Evolutionary conservation across 2,329 filamentous ascomycete genomes (phyloP).

Genomic region (Didymellaceae sp.): DNA sequence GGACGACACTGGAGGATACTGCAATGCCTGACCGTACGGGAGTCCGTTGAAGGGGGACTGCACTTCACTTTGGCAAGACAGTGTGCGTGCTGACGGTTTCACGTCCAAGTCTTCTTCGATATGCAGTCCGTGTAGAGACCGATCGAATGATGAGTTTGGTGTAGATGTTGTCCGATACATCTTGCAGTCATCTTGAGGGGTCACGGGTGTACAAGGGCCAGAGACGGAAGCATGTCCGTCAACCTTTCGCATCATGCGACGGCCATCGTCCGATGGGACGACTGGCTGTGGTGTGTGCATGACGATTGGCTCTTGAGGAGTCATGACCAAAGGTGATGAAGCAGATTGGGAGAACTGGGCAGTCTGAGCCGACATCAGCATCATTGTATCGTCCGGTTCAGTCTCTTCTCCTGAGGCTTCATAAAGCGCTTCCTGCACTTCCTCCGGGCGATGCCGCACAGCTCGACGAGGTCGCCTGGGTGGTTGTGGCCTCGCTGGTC

Average conservation of each 20-base stretch:
- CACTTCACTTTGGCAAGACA: slow-evolving; percentile 4
- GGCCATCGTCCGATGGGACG: background rate
- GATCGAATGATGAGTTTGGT: slow-evolving; percentile 16
- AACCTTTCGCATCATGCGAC: background rate
- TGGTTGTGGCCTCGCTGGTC: slow-evolving; percentile 20
- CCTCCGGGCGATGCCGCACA: background rate
- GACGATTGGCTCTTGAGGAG: background rate
- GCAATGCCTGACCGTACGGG: slow-evolving; percentile 11
- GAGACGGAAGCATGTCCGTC: background rate
- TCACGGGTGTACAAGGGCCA: slow-evolving; percentile 5
- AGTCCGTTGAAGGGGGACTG: slow-evolving; percentile 6
- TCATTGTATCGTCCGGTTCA: slow-evolving; percentile 28
- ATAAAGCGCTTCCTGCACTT: background rate
- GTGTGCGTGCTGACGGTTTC: slow-evolving; percentile 9
- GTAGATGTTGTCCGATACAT: slow-evolving; percentile 8
- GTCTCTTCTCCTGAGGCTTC: slow-evolving; percentile 30
- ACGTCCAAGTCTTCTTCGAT: slow-evolving; percentile 15
- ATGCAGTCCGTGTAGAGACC: slow-evolving; percentile 11
- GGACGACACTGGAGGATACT: slow-evolving; percentile 5
- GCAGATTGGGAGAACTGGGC: background rate
- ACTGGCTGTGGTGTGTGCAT: background rate
- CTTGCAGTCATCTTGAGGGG: slow-evolving; percentile 2
- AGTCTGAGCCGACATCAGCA: background rate
- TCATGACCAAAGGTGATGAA: background rate
- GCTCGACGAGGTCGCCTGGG: slow-evolving; percentile 22